Base-by-base conservation (phyloP, 805 yeast species). In the Cyberlindnera galapagoensis region DNA sequence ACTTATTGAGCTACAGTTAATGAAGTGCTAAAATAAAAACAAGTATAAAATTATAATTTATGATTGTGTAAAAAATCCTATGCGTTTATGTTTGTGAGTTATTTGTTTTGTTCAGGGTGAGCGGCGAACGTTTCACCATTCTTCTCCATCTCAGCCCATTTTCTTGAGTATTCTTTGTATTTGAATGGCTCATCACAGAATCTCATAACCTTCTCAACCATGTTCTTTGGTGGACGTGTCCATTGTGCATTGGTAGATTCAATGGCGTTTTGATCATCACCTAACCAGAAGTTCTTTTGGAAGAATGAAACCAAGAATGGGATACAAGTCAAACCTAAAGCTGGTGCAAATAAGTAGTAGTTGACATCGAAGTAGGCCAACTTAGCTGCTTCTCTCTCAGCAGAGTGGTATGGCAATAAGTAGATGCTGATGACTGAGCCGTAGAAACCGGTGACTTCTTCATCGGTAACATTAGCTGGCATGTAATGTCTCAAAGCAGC, bases 231-330 rank as follows among this genome's bases (percentile, higher is more conserved):
- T 12, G 37, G 28, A 23, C 31, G 22, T 4, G 16, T 15, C 22
- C 41, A 33, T 11, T 27, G 26, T 14, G 37, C 44, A 7, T 44
- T 42, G 22, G 44, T 51, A 7, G 34, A 24, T 39, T 59, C 62
- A 34, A 59, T 46, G 19, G 58, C 57, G 41, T 60, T 62, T 15
- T 60, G 63, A 12, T 46, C 39, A 27, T 60, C 60, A 28, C 64
- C 64, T 30, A 61, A 41, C 37, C 52, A 57, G 43, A 36, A 59
- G 37, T 59, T 53, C 24, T 52, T 53, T 40, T 61, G 65, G 44
- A 56, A 56, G 15, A 54, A 46, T 7, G 56, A 40, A 10, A 42
- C 51, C 31, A 58, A 33, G n/a, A 61, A 46, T 30, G 58, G 46
- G 26, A 60, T 47, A 30, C 46, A 35, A 18, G 53, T 47, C 21